Conservation (phyloP, 495 filamentous ascomycete genomes). For the Xylaria bambusicola region DNA sequence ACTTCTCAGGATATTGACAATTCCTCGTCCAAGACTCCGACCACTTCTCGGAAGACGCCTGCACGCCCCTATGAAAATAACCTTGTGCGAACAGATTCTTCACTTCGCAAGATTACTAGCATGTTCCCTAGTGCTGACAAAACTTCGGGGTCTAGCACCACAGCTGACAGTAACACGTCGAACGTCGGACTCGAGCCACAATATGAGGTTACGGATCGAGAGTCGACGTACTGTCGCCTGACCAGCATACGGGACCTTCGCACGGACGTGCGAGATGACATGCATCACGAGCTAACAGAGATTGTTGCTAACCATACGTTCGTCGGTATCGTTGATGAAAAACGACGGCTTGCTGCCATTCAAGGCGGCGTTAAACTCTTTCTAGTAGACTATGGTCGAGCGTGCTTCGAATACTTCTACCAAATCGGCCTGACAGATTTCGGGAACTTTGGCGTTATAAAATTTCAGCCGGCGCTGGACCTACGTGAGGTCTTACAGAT, state of each 20-base stretch:
- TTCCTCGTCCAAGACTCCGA: conserved; percentile 41
- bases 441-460: conserved; percentile 87
- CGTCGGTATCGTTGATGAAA: conserved; percentile 88
- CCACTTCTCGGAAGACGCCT: conserved; percentile 39
- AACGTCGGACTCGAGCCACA: conserved; percentile 49
- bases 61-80: conserved; percentile 81
- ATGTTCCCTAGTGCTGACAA: conserved; percentile 68
- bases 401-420: conserved; percentile 92
- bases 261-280: conserved; percentile 73
- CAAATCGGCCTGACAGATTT: conserved; percentile 96
- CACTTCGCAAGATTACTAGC: conserved; percentile 89
- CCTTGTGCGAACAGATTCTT: conserved; percentile 87
- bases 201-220: conserved; percentile 71
- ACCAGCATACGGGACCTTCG: conserved; percentile 83
- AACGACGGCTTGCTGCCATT: conserved; percentile 83
- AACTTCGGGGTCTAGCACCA: conserved; percentile 13
- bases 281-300: conserved; percentile 89
- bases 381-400: conserved; percentile 89
- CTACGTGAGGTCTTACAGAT: conserved; percentile 70
- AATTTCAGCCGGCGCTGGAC: conserved; percentile 73
- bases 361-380: conserved; percentile 92
- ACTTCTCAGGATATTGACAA: conserved; percentile 33
- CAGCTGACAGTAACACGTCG: conserved; percentile 29
- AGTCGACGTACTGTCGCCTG: conserved; percentile 65
- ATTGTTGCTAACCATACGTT: conserved; percentile 89